A percentile compares a stretch with the other conserved stretches of the same genome.
Evolutionary conservation across 306 rosid species (phyloP).

Genomic region (Dryas octopetala): DNA sequence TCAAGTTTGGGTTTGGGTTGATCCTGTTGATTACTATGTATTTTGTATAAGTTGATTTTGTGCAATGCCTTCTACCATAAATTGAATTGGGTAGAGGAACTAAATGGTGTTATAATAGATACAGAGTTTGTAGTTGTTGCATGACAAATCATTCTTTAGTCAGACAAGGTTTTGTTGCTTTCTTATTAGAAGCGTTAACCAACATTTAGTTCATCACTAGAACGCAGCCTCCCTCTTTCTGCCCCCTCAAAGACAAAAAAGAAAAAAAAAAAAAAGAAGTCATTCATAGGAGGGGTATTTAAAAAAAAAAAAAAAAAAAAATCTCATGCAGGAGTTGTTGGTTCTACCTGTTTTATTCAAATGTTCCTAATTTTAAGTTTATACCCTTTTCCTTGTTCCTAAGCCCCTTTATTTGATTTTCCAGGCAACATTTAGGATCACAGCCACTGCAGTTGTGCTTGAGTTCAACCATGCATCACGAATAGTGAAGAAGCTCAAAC

Average conservation of each 20-base stretch:
- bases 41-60: background rate
- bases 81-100: background rate
- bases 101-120: background rate
- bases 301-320: background rate
- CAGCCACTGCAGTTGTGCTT: slow-evolving; percentile 85
- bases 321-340: background rate
- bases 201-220: no score
- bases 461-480: slow-evolving; percentile 79
- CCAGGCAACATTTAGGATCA: slow-evolving; percentile 82
- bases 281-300: background rate
- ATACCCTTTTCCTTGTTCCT: background rate
- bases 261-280: background rate
- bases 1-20: background rate
- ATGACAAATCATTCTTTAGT: no score
- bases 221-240: background rate
- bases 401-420: slow-evolving; percentile 32
- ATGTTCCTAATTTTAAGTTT: background rate
- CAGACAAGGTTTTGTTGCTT: no score
- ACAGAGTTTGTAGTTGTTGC: no score
- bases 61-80: background rate
- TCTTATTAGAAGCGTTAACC: no score
- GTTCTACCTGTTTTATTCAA: background rate
- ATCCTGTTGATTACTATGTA: background rate
- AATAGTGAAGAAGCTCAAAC: slow-evolving; percentile 87
- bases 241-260: background rate